These are phyloP conservation scores for Boletus patriciae DNA, from an alignment of 768 basidiomycete genomes.

Conservation along the genomic window DNA sequence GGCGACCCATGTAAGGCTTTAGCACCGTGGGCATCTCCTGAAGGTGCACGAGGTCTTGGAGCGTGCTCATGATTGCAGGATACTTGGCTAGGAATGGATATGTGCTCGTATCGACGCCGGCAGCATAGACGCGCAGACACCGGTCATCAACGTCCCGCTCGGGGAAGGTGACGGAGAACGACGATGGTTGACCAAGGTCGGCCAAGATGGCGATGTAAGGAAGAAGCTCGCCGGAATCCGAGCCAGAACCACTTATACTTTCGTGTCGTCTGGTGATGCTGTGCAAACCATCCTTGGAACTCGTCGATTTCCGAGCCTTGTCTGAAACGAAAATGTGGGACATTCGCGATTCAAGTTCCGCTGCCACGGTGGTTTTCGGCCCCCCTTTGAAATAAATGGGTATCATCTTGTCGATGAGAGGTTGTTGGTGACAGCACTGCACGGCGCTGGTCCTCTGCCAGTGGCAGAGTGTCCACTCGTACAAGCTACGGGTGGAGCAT, in stretches of 20 bases:
- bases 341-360: background rate
- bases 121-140: slow-evolving; percentile 9
- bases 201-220: slow-evolving; percentile 14
- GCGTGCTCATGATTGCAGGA: background rate
- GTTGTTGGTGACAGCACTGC: slow-evolving; percentile 16
- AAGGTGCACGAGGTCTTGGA: background rate
- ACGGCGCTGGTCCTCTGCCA: slow-evolving; percentile 17
- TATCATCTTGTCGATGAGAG: slow-evolving; percentile 11
- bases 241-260: background rate
- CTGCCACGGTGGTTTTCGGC: too few species aligned
- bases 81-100: slow-evolving; percentile 10
- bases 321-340: slow-evolving; percentile 24
- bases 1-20: background rate
- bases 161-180: slow-evolving; percentile 5
- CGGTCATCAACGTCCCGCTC: background rate
- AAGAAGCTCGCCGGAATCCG: background rate
- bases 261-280: background rate
- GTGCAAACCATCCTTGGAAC: background rate
- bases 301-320: background rate
- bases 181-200: background rate
- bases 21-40: background rate
- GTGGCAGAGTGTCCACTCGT: slow-evolving; percentile 10
- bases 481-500: background rate
- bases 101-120: background rate
- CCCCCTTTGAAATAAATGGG: slow-evolving; percentile 13